phyloP scores from a whole-genome alignment of 176 grass and related monocot species.

The Eleusine coracana region DNA sequence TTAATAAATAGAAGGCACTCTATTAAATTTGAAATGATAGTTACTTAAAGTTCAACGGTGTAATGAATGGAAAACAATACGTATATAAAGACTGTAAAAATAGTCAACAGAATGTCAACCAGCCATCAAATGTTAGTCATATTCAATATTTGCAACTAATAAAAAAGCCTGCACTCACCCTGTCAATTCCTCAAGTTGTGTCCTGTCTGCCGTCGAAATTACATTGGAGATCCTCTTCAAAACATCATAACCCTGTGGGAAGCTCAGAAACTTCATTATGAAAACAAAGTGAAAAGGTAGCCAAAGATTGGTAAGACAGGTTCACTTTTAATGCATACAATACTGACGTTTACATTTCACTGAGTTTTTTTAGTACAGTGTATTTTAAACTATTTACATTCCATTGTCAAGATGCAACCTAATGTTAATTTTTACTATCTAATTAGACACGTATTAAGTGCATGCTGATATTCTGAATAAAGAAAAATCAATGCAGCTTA shows the following conservation, averaged over 20 bases:
- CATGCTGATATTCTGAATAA: not conserved
- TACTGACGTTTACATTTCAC: too few species aligned
- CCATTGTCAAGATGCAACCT: not conserved
- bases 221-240: constrained; percentile 74
- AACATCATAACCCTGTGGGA: constrained; percentile 83
- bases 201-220: constrained; percentile 63
- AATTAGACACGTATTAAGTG: too few species aligned
- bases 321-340: constrained; percentile 6
- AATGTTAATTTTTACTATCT: too few species aligned
- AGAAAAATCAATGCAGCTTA: constrained; percentile 34
- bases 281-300: constrained; percentile 38
- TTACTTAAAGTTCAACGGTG: too few species aligned
- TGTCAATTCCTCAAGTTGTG: constrained; percentile 82
- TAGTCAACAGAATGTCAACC: too few species aligned
- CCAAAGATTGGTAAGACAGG: not conserved
- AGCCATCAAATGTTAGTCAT: not conserved
- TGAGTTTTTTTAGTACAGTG: not conserved
- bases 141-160: not conserved
- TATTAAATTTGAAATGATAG: too few species aligned
- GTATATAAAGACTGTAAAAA: too few species aligned
- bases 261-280: constrained; percentile 28
- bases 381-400: not conserved
- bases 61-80: too few species aligned
- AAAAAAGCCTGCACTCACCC: constrained; percentile 54
- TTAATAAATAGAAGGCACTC: too few species aligned